Evolutionary conservation across 805 yeast genomes (phyloP), one percentile per base, ranked within the genome.

Genomic region (Schizosaccharomyces octosporus): DNA sequence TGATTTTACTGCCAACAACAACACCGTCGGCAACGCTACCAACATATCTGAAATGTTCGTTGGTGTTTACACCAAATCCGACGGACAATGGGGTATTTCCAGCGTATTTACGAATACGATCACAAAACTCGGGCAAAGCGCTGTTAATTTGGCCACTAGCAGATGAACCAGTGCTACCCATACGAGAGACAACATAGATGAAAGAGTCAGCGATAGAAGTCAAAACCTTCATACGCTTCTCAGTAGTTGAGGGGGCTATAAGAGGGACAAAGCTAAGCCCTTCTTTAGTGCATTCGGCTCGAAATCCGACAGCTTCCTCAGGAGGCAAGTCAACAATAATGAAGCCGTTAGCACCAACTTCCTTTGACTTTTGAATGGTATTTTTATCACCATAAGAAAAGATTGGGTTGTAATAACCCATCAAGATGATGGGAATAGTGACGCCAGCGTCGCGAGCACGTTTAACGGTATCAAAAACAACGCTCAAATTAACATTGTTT

Each of bases 371-470:
- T 64, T 76, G 74, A 64, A 88, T 81, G 75, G 93, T 77, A 71
- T 81, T 77, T 67, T 83, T 83, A 74, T 93, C 98, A 61, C 97
- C 98, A 70, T 84, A 90, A 66, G 79, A 83, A 70, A 87, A 71
- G 65, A 93, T 81, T 17, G 99, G 99, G 73, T 93, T 93, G 75
- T 87, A 93, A 78, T 93, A 93, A 63, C 99, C 99, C 99, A 93
- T 93, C 61, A 93, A 78, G 57, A 93, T 77, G 62, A 93, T 79
- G 24, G 99, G 99, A 21, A 89, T 80, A 48, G 85, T 81, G 62
- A 93, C 87, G 62, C 98, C 97, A 42, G 76, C 79, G 4, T 72
- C 74, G 74, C 99, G 80, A 41, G 97, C 97, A 66, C 79, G 69
- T 63, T 75, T 72, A 31, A 93, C 86, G 57, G 87, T 70, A 17